Evolutionary conservation across 2,329 filamentous ascomycete species (phyloP).

Genomic region (Stachybotrys echinatus): DNA sequence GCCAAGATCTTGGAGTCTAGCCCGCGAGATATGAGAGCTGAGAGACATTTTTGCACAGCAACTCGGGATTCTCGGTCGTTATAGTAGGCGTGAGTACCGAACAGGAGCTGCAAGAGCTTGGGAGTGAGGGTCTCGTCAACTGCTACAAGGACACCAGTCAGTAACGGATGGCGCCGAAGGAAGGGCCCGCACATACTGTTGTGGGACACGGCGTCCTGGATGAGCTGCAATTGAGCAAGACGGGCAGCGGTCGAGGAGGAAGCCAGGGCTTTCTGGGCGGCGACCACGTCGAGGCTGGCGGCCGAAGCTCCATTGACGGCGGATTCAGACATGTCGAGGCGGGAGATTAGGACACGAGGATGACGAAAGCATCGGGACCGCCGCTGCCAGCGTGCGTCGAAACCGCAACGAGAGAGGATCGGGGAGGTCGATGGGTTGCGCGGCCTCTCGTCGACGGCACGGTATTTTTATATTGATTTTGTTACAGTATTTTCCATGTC

Average conservation of each 20-base stretch:
- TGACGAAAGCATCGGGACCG: constrained; percentile 28
- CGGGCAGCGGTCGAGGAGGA: constrained; percentile 58
- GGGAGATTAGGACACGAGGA: constrained; percentile 12
- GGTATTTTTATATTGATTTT: neutral
- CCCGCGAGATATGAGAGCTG: constrained; percentile 56
- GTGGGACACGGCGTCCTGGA: constrained; percentile 52
- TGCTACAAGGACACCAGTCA: constrained; percentile 25
- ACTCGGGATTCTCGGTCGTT: constrained; percentile 77
- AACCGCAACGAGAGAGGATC: constrained; percentile 9
- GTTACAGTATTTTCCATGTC: neutral
- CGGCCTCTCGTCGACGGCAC: constrained; percentile 6
- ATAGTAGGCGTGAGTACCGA: constrained; percentile 85
- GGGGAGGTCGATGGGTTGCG: constrained; percentile 10
- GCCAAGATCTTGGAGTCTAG: constrained; percentile 52
- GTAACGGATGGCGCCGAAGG: constrained; percentile 3
- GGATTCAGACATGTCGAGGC: constrained; percentile 28
- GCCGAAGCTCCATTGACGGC: constrained; percentile 34
- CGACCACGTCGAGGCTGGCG: constrained; percentile 42
- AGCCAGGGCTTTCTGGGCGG: constrained; percentile 44
- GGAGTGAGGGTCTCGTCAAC: constrained; percentile 44
- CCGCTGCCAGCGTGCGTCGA: constrained; percentile 2
- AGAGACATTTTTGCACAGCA: constrained; percentile 77
- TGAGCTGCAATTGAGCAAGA: constrained; percentile 45
- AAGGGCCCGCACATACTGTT: constrained; percentile 38
- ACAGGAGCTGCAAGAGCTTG: constrained; percentile 65